These are phyloP conservation scores for Fomitopsis serialis DNA, from an alignment of 768 basidiomycete genomes.

Conservation along the genomic window DNA sequence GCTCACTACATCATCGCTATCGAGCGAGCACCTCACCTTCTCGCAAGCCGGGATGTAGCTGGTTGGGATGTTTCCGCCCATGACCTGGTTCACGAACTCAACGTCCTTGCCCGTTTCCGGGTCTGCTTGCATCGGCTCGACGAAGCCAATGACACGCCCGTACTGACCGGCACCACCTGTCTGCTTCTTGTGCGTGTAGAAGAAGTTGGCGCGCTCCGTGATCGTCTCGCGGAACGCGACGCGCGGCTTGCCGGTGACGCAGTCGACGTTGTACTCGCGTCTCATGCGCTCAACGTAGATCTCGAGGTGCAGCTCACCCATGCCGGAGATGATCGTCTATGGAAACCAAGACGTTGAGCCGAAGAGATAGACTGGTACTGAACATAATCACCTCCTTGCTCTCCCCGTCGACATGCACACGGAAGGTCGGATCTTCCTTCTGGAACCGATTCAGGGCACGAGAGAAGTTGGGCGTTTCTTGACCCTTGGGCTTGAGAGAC, in stretches of 20 bases:
- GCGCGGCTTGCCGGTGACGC: conserved; percentile 90
- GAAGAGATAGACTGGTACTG: too few species aligned
- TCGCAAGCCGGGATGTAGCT: conserved; percentile 94
- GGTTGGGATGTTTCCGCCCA: conserved; percentile 88
- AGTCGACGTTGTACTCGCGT: conserved; percentile 93
- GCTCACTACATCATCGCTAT: not conserved
- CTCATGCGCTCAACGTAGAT: conserved; percentile 99
- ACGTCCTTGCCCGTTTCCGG: conserved; percentile 76
- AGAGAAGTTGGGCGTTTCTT: conserved; percentile 95
- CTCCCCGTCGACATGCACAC: conserved; percentile 90
- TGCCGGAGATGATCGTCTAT: conserved; percentile 97
- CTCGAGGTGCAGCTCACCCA: conserved; percentile 98
- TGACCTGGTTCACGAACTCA: conserved; percentile 81
- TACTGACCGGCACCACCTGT: conserved; percentile 97
- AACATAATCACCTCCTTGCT: conserved; percentile 92
- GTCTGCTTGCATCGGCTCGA: conserved; percentile 82
- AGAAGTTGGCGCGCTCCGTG: conserved; percentile 74
- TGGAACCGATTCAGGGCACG: conserved; percentile 96
- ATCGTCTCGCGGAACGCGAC: conserved; percentile 97
- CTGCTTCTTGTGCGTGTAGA: conserved; percentile 97
- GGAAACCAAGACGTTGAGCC: too few species aligned
- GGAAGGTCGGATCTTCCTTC: conserved; percentile 98
- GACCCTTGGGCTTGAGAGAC: conserved; percentile 85
- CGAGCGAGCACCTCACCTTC: conserved; percentile 47
- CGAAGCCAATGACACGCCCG: conserved; percentile 83